phyloP scores from a whole-genome alignment of 352 stramenopile genomes.

The Phytophthora podocarpi region DNA sequence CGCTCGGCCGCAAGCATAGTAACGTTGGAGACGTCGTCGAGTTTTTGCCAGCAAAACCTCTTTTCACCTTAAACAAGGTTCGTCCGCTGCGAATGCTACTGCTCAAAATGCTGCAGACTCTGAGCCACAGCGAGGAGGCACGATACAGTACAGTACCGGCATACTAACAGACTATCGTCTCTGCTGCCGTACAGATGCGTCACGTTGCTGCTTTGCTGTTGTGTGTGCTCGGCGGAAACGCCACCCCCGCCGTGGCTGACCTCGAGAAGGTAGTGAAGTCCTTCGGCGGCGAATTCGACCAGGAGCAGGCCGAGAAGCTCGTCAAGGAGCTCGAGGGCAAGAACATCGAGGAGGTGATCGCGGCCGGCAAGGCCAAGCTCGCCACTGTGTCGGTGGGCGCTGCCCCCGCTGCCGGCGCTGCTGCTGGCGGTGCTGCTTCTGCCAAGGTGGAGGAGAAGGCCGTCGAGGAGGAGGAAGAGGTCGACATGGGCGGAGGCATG shows the following conservation, averaged over 20 bases:
- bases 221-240: slow-evolving; percentile 87
- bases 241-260: slow-evolving; percentile 71
- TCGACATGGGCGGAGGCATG: slow-evolving; percentile 81
- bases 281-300: slow-evolving; percentile 83
- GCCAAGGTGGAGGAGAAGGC: slow-evolving; percentile 74
- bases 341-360: slow-evolving; percentile 87
- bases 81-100: slow-evolving; percentile 16
- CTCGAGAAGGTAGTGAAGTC: slow-evolving; percentile 86
- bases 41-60: slow-evolving; percentile 62
- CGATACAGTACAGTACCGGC: not conserved
- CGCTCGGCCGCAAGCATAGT: slow-evolving; percentile 16
- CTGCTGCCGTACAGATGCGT: slow-evolving; percentile 74
- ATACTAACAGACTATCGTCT: slow-evolving; percentile 5
- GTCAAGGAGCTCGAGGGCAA: slow-evolving; percentile 91
- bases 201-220: slow-evolving; percentile 93
- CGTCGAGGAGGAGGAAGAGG: slow-evolving; percentile 79
- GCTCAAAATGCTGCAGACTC: not conserved
- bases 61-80: slow-evolving; percentile 92
- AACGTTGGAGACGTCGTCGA: slow-evolving; percentile 77
- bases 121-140: not conserved
- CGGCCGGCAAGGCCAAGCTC: slow-evolving; percentile 86
- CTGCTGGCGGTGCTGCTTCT: slow-evolving; percentile 42
- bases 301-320: slow-evolving; percentile 79
- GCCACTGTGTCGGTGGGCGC: slow-evolving; percentile 78
- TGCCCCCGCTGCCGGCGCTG: slow-evolving; percentile 42